Evolutionary conservation across 352 stramenopile genomes (phyloP).

Genomic region (Phytophthora fragariae): DNA sequence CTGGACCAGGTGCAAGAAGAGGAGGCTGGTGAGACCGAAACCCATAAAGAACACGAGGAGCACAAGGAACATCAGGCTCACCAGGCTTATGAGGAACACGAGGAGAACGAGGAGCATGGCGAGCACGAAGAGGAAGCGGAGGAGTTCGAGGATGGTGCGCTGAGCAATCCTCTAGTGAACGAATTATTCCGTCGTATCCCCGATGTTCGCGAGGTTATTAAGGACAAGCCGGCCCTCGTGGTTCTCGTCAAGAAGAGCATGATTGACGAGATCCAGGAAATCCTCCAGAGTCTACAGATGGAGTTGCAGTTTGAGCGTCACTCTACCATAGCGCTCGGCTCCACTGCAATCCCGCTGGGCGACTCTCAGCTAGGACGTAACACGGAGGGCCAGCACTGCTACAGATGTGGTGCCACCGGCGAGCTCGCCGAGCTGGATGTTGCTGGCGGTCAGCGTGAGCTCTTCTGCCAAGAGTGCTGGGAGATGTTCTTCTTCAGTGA

Average conservation of each 20-base stretch:
- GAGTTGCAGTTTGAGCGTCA: conserved; percentile 82
- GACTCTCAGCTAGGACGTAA: conserved; percentile 26
- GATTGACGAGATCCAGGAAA: conserved; percentile 85
- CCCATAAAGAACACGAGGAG: conserved; percentile 4
- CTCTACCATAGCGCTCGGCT: conserved; percentile 67
- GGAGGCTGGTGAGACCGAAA: conserved; percentile 24
- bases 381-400: conserved; percentile 49
- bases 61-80: neutral
- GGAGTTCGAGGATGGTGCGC: conserved; percentile 36
- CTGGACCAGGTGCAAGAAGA: conserved; percentile 40
- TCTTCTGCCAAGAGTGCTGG: conserved; percentile 82
- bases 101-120: conserved; percentile 3
- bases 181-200: conserved; percentile 52
- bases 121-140: conserved; percentile 11
- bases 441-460: conserved; percentile 47
- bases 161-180: conserved; percentile 62
- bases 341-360: conserved; percentile 27
- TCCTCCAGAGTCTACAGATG: conserved; percentile 81
- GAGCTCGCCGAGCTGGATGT: conserved; percentile 67
- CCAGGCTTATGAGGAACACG: conserved; percentile 9
- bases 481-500: conserved; percentile 80
- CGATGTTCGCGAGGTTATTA: conserved; percentile 65
- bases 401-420: conserved; percentile 59
- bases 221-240: conserved; percentile 58
- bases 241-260: conserved; percentile 78